Evolutionary conservation across 352 stramenopile species (phyloP), one percentile per base, ranked within the genome.

Genomic region (Thalassiosira livingstoniorum): DNA sequence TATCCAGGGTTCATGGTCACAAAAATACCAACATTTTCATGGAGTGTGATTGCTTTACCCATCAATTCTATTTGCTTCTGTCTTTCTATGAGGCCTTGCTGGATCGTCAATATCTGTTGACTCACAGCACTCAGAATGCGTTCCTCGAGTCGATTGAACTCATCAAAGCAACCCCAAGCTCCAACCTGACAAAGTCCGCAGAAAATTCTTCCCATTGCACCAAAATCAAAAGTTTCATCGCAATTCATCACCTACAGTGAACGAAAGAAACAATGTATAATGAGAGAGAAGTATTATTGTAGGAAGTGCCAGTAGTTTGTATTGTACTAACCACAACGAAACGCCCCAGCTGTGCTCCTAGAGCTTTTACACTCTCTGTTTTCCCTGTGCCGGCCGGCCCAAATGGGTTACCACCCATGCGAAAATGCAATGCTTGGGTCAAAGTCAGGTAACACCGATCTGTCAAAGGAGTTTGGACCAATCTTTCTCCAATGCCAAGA

Each of bases 1-100:
- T 99, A 99, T 29, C 92, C 92, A 42, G 98, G 98, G 87, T 99
- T 99, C 98, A 99, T 99, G 18, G 98, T 99, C 37, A 99, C 97
- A 87, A 99, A 99, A 69, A 99, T 99, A 29, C 97, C 98, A 61
- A 99, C 98, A 84, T 99, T 97, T 61, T 97, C 94, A 85, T 99
- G 96, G 5, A 99, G 88, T 55, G 92, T 92, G 27, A 99, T 97
- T 39, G 89, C 96, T 85, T 98, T 97, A 18, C 97, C 98, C 13
- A 99, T 75, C 3, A 99, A 87, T 73, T 99, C 96, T 68, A 99
- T 98, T 47, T 87, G 78, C 27, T 88, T 86, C 55, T 97, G 86
- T 21, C 89, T 82, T 18, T 96, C 92, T 10, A 97, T 90, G 3
- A 99, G 95, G 51, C 97, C 98, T 67, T 95, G 97, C 90, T 99